phyloP scores from a whole-genome alignment of 495 filamentous ascomycete species.

The Aspergillus mulundensis region DNA sequence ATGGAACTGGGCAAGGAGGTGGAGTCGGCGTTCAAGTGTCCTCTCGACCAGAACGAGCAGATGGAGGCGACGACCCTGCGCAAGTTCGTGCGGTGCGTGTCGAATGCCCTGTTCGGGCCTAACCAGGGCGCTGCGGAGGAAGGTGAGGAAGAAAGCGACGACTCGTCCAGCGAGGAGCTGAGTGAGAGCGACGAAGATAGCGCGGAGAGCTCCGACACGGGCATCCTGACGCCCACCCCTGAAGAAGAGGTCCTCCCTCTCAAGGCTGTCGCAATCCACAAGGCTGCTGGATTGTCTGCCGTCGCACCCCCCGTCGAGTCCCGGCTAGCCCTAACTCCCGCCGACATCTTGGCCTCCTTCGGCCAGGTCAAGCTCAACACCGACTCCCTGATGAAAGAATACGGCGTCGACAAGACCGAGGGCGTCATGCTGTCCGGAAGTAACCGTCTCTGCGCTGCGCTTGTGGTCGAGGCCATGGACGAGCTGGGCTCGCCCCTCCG shows the following conservation, averaged over 20 bases:
- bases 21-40: constrained; percentile 36
- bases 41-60: constrained; percentile 26
- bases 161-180: not conserved
- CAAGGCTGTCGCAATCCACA: not conserved
- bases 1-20: constrained; percentile 50
- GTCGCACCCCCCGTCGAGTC: not conserved
- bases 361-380: constrained; percentile 20
- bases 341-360: constrained; percentile 17
- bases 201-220: no score
- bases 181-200: no score
- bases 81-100: not conserved
- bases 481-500: constrained; percentile 32
- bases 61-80: constrained; percentile 24
- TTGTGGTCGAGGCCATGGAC: constrained; percentile 42
- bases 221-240: no score
- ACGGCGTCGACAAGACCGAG: constrained; percentile 22
- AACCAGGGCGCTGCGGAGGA: not conserved
- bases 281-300: not conserved
- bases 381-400: constrained; percentile 31
- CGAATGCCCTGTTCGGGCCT: not conserved
- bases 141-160: no score
- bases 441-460: constrained; percentile 30
- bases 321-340: not conserved
- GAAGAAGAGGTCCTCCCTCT: not conserved
- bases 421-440: constrained; percentile 14